Evolutionary conservation across 2,329 filamentous ascomycete species (phyloP).

Genomic region (Talaromyces amestolkiae): DNA sequence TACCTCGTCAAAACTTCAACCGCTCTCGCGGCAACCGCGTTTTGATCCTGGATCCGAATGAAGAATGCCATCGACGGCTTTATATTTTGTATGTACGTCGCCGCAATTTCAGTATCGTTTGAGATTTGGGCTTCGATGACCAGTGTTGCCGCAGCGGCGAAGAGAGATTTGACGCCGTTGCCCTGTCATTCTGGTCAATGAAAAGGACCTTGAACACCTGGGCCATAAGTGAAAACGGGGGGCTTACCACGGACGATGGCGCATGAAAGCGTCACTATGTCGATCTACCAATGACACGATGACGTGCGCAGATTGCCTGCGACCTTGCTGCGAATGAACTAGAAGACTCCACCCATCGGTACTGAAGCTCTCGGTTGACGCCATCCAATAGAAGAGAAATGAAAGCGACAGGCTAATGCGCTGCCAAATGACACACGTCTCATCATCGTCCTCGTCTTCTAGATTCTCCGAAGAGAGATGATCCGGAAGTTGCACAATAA

Average conservation of each 20-base stretch:
- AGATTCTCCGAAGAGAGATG: not conserved
- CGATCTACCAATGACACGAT: not conserved
- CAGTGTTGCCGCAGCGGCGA: not conserved
- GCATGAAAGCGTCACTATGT: not conserved
- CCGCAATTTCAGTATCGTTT: not conserved
- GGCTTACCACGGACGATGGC: not conserved
- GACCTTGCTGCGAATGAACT: not conserved
- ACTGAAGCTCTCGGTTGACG: not conserved
- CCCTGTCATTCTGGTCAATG: not conserved
- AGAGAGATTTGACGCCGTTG: not conserved
- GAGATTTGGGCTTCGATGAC: not conserved
- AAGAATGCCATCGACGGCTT: not conserved
- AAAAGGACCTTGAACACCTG: no score
- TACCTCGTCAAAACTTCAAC: not conserved
- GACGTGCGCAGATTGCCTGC: not conserved
- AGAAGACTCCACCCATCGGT: not conserved
- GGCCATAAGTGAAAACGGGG: not conserved
- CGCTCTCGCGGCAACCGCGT: not conserved
- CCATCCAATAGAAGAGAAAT: not conserved
- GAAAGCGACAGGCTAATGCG: not conserved
- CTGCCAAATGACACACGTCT: not conserved
- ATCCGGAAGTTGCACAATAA: not conserved
- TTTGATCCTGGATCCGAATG: not conserved
- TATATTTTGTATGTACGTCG: not conserved
- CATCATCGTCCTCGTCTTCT: not conserved